phyloP scores from a whole-genome alignment of 306 rosid species.

The Trifolium fragiferum region DNA sequence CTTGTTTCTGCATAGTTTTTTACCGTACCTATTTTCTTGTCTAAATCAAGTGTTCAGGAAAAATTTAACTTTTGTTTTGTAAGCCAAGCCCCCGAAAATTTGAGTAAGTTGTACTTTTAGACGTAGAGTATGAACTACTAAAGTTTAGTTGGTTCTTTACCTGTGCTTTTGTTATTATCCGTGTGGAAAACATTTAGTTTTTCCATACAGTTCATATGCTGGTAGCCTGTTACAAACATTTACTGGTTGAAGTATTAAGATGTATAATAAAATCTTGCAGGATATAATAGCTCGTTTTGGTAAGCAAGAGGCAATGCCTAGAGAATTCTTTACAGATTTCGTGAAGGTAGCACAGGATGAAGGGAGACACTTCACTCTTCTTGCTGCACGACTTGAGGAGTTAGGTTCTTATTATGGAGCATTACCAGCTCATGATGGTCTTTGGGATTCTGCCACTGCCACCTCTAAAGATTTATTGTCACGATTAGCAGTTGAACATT shows the following conservation, averaged over 20 bases:
- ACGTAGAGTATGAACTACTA: slow-evolving; percentile 15
- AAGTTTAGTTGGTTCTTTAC: slow-evolving; percentile 20
- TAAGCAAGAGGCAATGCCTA: slow-evolving; percentile 82
- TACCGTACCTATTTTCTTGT: background rate
- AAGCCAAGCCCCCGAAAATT: background rate
- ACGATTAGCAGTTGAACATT: slow-evolving; percentile 83
- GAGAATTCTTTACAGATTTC: slow-evolving; percentile 80
- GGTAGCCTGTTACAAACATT: background rate
- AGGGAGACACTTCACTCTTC: slow-evolving; percentile 82
- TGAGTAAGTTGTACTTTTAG: slow-evolving; percentile 13
- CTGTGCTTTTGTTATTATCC: slow-evolving; percentile 11
- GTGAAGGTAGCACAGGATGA: slow-evolving; percentile 92
- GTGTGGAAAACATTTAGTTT: slow-evolving; percentile 22
- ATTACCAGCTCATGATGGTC: slow-evolving; percentile 82
- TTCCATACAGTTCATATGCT: slow-evolving; percentile 13
- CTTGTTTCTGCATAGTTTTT: slow-evolving; percentile 20
- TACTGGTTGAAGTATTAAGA: slow-evolving; percentile 1
- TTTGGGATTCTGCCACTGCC: slow-evolving; percentile 85
- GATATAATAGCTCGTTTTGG: slow-evolving; percentile 92
- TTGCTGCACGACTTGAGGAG: slow-evolving; percentile 72
- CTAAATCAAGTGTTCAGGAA: slow-evolving; percentile 3
- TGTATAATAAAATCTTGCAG: slow-evolving; percentile 44
- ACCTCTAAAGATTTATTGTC: slow-evolving; percentile 79
- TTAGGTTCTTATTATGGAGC: slow-evolving; percentile 84
- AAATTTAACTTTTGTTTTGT: slow-evolving; percentile 3